Evolutionary conservation across 495 filamentous ascomycete genomes (phyloP).

Genomic region (Penicillium atrosanguineum): DNA sequence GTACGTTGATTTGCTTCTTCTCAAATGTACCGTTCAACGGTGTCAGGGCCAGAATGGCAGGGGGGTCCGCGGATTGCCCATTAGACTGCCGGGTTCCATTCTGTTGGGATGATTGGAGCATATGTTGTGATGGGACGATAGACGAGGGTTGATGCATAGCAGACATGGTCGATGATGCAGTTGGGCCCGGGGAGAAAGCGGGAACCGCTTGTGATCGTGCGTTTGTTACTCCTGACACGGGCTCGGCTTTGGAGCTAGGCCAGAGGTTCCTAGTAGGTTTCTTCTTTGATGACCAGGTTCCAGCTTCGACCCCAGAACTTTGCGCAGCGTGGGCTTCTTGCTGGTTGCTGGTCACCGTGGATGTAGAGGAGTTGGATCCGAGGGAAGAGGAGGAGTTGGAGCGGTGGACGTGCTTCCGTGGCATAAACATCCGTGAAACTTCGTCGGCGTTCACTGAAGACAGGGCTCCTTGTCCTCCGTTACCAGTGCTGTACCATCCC

Average conservation of each 20-base stretch:
- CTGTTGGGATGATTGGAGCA: slow-evolving; percentile 55
- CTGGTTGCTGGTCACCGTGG: slow-evolving; percentile 39
- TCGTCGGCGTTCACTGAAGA: slow-evolving; percentile 85
- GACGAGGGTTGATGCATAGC: slow-evolving; percentile 73
- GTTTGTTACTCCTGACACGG: slow-evolving; percentile 60
- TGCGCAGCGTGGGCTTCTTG: slow-evolving; percentile 52
- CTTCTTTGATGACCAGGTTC: slow-evolving; percentile 62
- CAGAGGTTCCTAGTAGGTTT: slow-evolving; percentile 67
- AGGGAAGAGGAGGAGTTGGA: slow-evolving; percentile 86
- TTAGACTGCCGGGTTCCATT: slow-evolving; percentile 61
- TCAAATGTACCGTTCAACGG: slow-evolving; percentile 96
- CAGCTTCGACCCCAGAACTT: slow-evolving; percentile 39
- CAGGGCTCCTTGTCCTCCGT: slow-evolving; percentile 70
- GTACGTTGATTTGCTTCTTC: slow-evolving; percentile 89
- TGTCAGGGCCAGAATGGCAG: slow-evolving; percentile 74
- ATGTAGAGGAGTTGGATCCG: slow-evolving; percentile 48
- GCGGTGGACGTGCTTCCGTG: slow-evolving; percentile 79
- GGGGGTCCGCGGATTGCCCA: slow-evolving; percentile 55
- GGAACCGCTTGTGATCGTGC: slow-evolving; percentile 60
- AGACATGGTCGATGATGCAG: slow-evolving; percentile 65
- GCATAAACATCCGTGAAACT: slow-evolving; percentile 81
- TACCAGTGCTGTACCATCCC: slow-evolving; percentile 61
- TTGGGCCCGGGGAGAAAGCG: slow-evolving; percentile 63
- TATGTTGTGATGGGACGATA: slow-evolving; percentile 70
- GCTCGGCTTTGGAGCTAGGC: slow-evolving; percentile 68